These are phyloP conservation scores for Bryopsis sp. DNA, from an alignment of 139 green algal genomes.

Conservation along the genomic window DNA sequence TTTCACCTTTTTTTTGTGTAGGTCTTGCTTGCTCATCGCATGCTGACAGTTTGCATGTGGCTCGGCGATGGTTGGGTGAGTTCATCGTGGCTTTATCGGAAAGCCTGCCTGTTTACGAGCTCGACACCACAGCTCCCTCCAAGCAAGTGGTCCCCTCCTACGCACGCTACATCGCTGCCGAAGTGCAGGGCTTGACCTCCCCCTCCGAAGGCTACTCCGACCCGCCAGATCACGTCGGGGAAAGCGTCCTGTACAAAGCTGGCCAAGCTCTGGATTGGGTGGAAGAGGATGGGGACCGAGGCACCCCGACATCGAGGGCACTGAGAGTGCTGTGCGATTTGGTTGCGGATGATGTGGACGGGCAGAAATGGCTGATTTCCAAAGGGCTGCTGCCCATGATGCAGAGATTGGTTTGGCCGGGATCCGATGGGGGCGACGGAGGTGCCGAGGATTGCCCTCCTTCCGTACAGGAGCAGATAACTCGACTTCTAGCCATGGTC, in stretches of 20 bases:
- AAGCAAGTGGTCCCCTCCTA: background rate
- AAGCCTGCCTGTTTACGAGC: background rate
- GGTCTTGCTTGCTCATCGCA: too few relatives aligned
- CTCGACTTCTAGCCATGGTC: conserved; percentile 1
- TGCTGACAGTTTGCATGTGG: too few relatives aligned
- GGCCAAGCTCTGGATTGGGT: background rate
- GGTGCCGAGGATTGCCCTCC: background rate
- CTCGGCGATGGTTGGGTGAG: background rate
- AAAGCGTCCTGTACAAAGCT: too few relatives aligned
- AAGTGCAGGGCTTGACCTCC: background rate
- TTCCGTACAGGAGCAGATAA: background rate
- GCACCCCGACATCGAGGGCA: background rate
- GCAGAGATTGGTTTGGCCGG: background rate
- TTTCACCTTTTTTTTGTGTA: too few relatives aligned
- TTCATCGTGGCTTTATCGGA: background rate
- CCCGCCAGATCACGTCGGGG: too few relatives aligned
- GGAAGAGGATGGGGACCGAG: background rate
- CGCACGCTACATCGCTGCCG: background rate
- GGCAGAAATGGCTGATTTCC: background rate
- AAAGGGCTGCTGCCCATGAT: background rate
- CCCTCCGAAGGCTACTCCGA: too few relatives aligned
- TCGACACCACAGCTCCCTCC: background rate
- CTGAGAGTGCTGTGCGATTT: background rate
- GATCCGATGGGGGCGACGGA: too few relatives aligned
- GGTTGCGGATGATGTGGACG: background rate